Evolutionary conservation across 345 rosid species (phyloP).

Genomic region (Brassica juncea): DNA sequence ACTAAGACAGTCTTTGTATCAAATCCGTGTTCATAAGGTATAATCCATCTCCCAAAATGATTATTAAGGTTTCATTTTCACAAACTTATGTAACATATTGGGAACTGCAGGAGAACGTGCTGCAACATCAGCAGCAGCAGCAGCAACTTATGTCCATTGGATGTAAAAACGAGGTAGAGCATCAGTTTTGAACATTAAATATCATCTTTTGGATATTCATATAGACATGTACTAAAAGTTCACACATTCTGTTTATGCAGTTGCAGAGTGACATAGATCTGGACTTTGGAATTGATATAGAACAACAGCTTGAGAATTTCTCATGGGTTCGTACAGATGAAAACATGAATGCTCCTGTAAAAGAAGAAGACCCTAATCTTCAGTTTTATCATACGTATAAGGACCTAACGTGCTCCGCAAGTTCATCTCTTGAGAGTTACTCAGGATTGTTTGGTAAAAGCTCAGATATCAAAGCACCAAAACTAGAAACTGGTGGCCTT

Average conservation of each 20-base stretch:
- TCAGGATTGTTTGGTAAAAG: constrained; percentile 57
- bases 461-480: constrained; percentile 52
- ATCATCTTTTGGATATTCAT: neutral
- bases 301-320: constrained; percentile 59
- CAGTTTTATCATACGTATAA: constrained; percentile 48
- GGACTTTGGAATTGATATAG: constrained; percentile 51
- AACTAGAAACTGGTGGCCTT: constrained; percentile 49
- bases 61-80: constrained; percentile 7
- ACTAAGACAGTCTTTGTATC: constrained; percentile 51
- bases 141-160: constrained; percentile 50
- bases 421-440: constrained; percentile 62
- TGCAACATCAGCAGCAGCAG: constrained; percentile 16
- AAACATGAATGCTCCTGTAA: constrained; percentile 41
- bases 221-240: neutral
- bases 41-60: constrained; percentile 17
- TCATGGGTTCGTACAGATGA: constrained; percentile 56
- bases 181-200: neutral
- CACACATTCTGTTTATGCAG: neutral
- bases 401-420: constrained; percentile 62
- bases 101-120: constrained; percentile 21
- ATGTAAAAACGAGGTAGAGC: constrained; percentile 51
- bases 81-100: constrained; percentile 14
- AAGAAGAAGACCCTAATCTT: constrained; percentile 48
- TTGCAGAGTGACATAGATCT: constrained; percentile 51
- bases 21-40: constrained; percentile 58